phyloP scores from a whole-genome alignment of 192 early-diverging fungal species.

The Mortierella claussenii region DNA sequence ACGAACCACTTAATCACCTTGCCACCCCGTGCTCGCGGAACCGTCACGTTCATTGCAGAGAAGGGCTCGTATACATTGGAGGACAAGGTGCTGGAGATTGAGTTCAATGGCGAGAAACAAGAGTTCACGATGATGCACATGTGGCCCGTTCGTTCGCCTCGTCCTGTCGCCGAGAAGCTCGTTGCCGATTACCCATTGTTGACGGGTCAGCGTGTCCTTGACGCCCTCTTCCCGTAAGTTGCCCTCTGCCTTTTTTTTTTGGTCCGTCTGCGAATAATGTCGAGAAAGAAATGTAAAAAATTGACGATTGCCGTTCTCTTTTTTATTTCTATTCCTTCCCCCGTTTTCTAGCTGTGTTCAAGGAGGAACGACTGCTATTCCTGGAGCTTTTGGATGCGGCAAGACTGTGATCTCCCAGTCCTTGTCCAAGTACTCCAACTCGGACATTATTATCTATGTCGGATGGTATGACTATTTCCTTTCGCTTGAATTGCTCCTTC shows the following conservation, averaged over 20 bases:
- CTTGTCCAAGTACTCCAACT: constrained; percentile 99
- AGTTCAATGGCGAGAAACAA: constrained; percentile 95
- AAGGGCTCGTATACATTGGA: constrained; percentile 92
- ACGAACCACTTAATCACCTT: constrained; percentile 93
- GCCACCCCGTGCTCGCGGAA: constrained; percentile 93
- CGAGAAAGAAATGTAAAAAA: too few species aligned
- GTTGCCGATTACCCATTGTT: constrained; percentile 95
- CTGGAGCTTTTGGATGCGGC: constrained; percentile 99
- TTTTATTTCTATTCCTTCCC: not conserved
- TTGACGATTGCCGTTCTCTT: too few species aligned
- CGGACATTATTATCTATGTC: constrained; percentile 99
- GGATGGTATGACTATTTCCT: constrained; percentile 72
- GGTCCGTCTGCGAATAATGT: too few species aligned
- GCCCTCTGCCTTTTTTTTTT: too few species aligned
- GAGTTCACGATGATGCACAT: constrained; percentile 97
- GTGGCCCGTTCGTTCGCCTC: constrained; percentile 97
- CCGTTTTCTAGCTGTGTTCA: constrained; percentile 84
- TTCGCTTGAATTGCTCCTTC: too few species aligned
- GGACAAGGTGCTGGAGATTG: constrained; percentile 93
- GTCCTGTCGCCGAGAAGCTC: constrained; percentile 94
- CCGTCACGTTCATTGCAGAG: constrained; percentile 95
- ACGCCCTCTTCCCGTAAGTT: constrained; percentile 95
- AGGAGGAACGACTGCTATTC: constrained; percentile 99
- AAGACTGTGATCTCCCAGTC: constrained; percentile 99
- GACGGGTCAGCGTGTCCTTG: constrained; percentile 98